Evolutionary conservation across 116 monocot species (phyloP), one percentile per base, ranked within the genome.

Genomic region (Phalaenopsis hybrid): DNA sequence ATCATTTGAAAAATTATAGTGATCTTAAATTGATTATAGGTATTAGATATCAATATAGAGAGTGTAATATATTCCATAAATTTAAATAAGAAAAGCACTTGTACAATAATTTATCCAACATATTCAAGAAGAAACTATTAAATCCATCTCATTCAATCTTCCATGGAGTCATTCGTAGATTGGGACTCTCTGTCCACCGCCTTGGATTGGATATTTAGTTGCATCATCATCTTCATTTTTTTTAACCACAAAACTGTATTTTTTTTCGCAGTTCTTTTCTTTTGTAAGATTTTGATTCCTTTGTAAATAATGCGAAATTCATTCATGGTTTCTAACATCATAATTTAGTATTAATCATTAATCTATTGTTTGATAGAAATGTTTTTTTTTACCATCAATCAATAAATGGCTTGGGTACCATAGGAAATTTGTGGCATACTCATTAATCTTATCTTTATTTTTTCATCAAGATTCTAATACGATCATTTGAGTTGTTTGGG

Each of bases 341-440:
- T 31, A 31, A 33, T 31, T 69, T 10, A 69, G 31, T 33, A 31
- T 61, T 34, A 69, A 31, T 0, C 16, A 37, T 72, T 72, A 65
- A 37, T 72, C 37, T 72, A 4, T 72, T 72, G 41, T 72, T 72
- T 72, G 72, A 72, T 41, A 72, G 72, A 41, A 33, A 65, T 65
- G 65, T 23, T 65, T 65, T 9, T n/a, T 65, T 16, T 41, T 41
- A 16, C 13, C 13, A 72, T 72, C 41, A 6, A 72, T 12, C 15
- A 34, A 17, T 37, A 37, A 72, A 72, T 2, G 37, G 37, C 41
- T 43, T 12, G 37, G 33, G 15, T 72, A 41, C 2, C 4, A 5
- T 15, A 41, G 16, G 3, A 17, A 0, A 3, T 5, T 72, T 72
- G 37, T 72, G 11, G 23, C 12, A 41, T 25, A 5, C 17, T 43